Evolutionary conservation across 73 alveolate species (phyloP).

Genomic region (Symbiodinium pilosum): DNA sequence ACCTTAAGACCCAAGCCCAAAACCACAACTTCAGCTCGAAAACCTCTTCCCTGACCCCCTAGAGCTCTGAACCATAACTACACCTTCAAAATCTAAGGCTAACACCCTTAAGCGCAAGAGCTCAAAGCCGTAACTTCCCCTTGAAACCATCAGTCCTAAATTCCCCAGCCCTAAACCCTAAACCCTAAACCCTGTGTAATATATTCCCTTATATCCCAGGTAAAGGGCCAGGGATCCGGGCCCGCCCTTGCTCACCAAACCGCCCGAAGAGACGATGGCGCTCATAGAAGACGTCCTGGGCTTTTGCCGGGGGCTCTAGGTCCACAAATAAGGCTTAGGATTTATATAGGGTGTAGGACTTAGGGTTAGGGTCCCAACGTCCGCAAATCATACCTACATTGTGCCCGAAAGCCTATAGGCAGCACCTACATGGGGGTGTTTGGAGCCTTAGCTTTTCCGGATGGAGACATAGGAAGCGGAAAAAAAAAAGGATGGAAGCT

Average conservation of each 20-base stretch:
- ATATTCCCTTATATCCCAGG: background rate
- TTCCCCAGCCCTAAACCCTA: background rate
- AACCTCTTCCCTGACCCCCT: background rate
- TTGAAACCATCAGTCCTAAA: background rate
- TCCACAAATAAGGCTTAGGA: no score
- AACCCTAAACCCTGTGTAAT: background rate
- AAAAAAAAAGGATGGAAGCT: no score
- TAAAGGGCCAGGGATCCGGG: background rate
- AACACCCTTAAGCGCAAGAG: background rate
- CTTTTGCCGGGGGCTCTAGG: background rate
- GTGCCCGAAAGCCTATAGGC: no score
- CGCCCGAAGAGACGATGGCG: constrained; percentile 81
- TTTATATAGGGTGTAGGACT: background rate
- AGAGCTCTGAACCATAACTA: background rate
- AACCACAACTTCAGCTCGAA: background rate
- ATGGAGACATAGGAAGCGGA: no score
- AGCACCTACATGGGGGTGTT: no score
- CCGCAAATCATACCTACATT: no score
- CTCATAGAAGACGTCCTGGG: constrained; percentile 74
- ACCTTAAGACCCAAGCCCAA: background rate
- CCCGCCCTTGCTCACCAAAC: constrained; percentile 90
- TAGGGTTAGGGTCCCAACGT: background rate
- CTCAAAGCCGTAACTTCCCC: background rate
- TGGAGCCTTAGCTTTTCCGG: no score
- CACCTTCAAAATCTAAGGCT: background rate